Conservation (phyloP, 1,284 basidiomycete species). For the Anthracocystis panici-leucophaei region DNA sequence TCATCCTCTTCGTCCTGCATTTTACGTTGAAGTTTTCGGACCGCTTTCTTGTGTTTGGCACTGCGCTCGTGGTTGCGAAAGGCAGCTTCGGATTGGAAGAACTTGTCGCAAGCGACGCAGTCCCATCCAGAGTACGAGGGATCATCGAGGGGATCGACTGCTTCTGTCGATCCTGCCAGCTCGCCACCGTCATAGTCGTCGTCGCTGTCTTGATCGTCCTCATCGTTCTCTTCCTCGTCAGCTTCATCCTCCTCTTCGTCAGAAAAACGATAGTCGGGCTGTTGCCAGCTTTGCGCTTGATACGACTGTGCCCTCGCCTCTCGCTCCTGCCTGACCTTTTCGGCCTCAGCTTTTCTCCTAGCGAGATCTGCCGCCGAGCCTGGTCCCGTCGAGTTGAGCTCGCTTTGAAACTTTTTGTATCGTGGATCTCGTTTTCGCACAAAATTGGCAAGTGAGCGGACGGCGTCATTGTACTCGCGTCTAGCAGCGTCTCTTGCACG, state of each 20-base stretch:
- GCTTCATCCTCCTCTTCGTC: slow-evolving; percentile 42
- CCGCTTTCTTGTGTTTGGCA: slow-evolving; percentile 85
- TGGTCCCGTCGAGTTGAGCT: slow-evolving; percentile 78
- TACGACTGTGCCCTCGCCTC: slow-evolving; percentile 78
- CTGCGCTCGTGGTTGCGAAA: slow-evolving; percentile 97
- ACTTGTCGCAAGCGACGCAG: slow-evolving; percentile 94
- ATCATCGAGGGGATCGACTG: slow-evolving; percentile 18
- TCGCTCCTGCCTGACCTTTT: slow-evolving; percentile 54
- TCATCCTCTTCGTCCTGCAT: slow-evolving; percentile 83
- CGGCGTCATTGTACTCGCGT: slow-evolving; percentile 91
- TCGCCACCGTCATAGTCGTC: slow-evolving; percentile 17
- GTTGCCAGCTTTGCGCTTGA: slow-evolving; percentile 64
- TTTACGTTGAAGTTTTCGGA: slow-evolving; percentile 75
- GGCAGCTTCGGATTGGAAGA: slow-evolving; percentile 89
- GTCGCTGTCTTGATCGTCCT: slow-evolving; percentile 19
- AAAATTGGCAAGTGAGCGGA: slow-evolving; percentile 81
- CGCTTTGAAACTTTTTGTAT: slow-evolving; percentile 75
- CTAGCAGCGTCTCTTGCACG: slow-evolving; percentile 87
- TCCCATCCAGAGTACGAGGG: slow-evolving; percentile 75
- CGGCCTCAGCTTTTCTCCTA: slow-evolving; percentile 73
- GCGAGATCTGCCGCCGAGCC: slow-evolving; percentile 70
- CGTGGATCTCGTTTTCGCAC: slow-evolving; percentile 93
- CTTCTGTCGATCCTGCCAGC: slow-evolving; percentile 7
- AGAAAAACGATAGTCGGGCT: slow-evolving; percentile 55
- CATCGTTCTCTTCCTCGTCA: slow-evolving; percentile 15